A percentile compares a stretch with the other conserved stretches of the same genome.
These are phyloP conservation scores for Poronia punctata DNA, from an alignment of 495 filamentous ascomycete species.

Conservation along the genomic window DNA sequence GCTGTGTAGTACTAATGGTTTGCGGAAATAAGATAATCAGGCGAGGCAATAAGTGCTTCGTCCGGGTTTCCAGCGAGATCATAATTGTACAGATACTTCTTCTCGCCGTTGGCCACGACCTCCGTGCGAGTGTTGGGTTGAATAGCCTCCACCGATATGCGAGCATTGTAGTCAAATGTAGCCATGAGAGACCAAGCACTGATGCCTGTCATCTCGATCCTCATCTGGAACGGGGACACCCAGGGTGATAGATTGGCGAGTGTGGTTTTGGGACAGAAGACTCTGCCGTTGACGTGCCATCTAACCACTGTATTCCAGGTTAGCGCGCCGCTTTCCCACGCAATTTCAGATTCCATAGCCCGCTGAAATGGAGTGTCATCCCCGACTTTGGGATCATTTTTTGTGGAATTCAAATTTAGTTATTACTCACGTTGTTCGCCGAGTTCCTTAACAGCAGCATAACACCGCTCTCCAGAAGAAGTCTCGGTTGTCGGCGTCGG, in stretches of 20 bases:
- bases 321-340: too few relatives aligned
- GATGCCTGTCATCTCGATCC: constrained; percentile 24
- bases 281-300: not conserved
- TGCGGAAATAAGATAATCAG: constrained; percentile 4
- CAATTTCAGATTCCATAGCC: too few relatives aligned
- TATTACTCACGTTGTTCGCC: constrained; percentile 3
- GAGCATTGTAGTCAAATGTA: constrained; percentile 17
- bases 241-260: constrained; percentile 12
- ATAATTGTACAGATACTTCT: constrained; percentile 6
- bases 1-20: too few relatives aligned
- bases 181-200: constrained; percentile 24
- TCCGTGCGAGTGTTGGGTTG: constrained; percentile 4
- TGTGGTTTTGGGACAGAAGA: not conserved
- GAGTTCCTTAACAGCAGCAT: constrained; percentile 13
- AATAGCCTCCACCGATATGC: constrained; percentile 18
- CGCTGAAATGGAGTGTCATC: too few relatives aligned
- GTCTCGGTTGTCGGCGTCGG: constrained; percentile 15
- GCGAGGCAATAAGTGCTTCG: not conserved
- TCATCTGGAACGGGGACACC: constrained; percentile 17
- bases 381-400: too few relatives aligned
- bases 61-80: constrained; percentile 8
- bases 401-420: not conserved
- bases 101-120: constrained; percentile 13
- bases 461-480: constrained; percentile 22
- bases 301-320: not conserved